These are phyloP conservation scores for Pseudogymnoascus sp. DNA, from an alignment of 2,329 filamentous ascomycete species.

Conservation along the genomic window DNA sequence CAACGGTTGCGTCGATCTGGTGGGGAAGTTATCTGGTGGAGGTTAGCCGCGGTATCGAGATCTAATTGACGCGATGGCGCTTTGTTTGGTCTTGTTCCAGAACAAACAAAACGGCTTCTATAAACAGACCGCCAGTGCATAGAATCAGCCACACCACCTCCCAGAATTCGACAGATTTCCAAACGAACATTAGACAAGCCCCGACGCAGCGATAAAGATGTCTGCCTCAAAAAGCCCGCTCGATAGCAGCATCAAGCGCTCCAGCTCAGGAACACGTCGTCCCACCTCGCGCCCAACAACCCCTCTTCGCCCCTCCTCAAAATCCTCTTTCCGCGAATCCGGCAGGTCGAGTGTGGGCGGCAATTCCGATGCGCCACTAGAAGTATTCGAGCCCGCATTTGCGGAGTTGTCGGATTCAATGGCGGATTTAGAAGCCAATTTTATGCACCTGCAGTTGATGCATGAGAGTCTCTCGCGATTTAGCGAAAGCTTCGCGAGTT, in stretches of 20 bases:
- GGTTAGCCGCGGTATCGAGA: conserved; percentile 1
- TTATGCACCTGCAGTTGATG: conserved; percentile 95
- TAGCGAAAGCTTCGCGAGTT: conserved; percentile 90
- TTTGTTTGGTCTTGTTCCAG: conserved; percentile 1
- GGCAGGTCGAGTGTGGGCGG: conserved; percentile 45
- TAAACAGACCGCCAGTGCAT: not conserved
- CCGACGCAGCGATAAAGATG: conserved; percentile 9
- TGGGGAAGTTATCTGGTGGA: conserved; percentile 5
- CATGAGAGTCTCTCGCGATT: conserved; percentile 90
- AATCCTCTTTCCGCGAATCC: conserved; percentile 78
- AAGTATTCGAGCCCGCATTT: conserved; percentile 80
- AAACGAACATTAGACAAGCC: not conserved
- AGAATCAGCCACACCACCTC: not conserved
- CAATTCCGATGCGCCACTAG: conserved; percentile 60
- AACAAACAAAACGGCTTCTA: not conserved
- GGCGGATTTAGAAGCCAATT: conserved; percentile 92
- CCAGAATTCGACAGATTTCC: not conserved
- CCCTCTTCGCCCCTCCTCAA: conserved; percentile 80
- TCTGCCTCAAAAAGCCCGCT: conserved; percentile 24
- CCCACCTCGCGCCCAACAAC: conserved; percentile 63
- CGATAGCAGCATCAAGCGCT: conserved; percentile 22
- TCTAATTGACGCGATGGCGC: conserved; percentile 1
- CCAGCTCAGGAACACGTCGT: conserved; percentile 21
- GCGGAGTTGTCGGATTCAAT: conserved; percentile 89
- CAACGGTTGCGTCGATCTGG: not conserved